phyloP scores from a whole-genome alignment of 2,329 filamentous ascomycete species.

The Ciborinia camelliae region DNA sequence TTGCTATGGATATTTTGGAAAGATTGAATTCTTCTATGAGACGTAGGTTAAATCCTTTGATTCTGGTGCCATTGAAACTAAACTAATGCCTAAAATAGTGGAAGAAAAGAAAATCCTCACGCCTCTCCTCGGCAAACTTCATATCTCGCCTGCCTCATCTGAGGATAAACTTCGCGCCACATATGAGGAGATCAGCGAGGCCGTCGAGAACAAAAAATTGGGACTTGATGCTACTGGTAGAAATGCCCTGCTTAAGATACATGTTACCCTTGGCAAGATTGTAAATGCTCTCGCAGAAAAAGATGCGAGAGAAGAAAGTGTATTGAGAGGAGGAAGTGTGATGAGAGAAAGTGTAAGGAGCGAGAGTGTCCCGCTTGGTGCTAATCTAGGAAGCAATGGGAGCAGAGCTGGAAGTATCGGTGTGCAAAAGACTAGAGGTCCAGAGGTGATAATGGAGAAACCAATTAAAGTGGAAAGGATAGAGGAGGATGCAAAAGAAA shows the following conservation, averaged over 20 bases:
- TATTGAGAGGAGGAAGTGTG: constrained; percentile 10
- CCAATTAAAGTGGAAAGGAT: not conserved
- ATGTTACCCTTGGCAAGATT: constrained; percentile 64
- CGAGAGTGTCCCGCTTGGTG: not conserved
- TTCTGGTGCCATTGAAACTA: not conserved
- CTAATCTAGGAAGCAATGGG: not conserved
- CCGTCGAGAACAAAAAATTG: constrained; percentile 57
- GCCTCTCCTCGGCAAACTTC: constrained; percentile 75
- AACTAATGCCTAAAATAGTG: constrained; percentile 45
- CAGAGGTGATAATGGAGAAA: constrained; percentile 6
- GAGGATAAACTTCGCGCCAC: constrained; percentile 56
- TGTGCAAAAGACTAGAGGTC: constrained; percentile 3
- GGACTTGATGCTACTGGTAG: constrained; percentile 58
- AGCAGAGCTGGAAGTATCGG: not conserved
- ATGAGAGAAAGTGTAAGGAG: constrained; percentile 12
- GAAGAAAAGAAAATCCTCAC: constrained; percentile 84
- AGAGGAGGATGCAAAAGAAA: not conserved
- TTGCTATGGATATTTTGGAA: constrained; percentile 75
- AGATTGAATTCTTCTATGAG: constrained; percentile 63
- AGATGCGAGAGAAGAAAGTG: constrained; percentile 25
- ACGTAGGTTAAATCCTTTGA: constrained; percentile 51
- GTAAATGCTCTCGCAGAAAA: constrained; percentile 53
- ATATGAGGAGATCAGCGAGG: constrained; percentile 56
- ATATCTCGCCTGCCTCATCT: constrained; percentile 65
- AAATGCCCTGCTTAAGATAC: constrained; percentile 66